Base-by-base conservation (phyloP, 2,329 filamentous ascomycete genomes). In the Aaosphaeria pasadenensis region DNA sequence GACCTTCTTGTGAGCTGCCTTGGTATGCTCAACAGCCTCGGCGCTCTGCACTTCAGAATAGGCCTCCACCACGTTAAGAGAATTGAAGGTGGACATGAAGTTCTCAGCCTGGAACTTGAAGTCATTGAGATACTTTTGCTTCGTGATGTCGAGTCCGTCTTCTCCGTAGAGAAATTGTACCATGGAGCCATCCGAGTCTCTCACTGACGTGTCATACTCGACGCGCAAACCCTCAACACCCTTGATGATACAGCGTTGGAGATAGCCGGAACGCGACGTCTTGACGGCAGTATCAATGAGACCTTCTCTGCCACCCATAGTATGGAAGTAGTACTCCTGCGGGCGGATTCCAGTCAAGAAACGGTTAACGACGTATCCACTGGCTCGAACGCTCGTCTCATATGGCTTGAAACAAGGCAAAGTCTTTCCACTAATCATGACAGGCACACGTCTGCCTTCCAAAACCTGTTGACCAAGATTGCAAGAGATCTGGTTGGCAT, bases 201-300 rank as follows among this genome's bases (percentile, higher is more conserved):
- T 85, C 11, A 99, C 94, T 1, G 91, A 95, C 6, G 87, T 91
- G 64, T 99, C 94, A 67, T 99, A 97, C 52, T 91, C 85, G 2
- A 95, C 91, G 60, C 85, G 87, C 39, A 97, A 78, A 4, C 94
- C 94, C 71, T 99, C 94, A 88, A 99, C 95, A 52, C 94, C 94
- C 76, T 99, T 99, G 75, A 99, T 95, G 53, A 99, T 80, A 79
- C 94, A 99, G 66, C 95, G 82, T 69, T 99, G 94, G 44, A 99
- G 78, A 67, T 99, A 99, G 51, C 94, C 95, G 30, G 94, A 97
- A 65, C 94, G 87, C 7, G 92, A 95, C 1, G 94, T 99, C 75
- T 99, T 99, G 70, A 99, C 94, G 55, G 94, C 94, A 17, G 94
- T 99, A 80, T 99, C 94, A 66, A 99, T 99, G 56, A 99, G 77